A percentile compares a stretch with the other conserved stretches of the same genome.
Evolutionary conservation across 768 basidiomycete species (phyloP).

Genomic region (Lactarius hengduanensis): DNA sequence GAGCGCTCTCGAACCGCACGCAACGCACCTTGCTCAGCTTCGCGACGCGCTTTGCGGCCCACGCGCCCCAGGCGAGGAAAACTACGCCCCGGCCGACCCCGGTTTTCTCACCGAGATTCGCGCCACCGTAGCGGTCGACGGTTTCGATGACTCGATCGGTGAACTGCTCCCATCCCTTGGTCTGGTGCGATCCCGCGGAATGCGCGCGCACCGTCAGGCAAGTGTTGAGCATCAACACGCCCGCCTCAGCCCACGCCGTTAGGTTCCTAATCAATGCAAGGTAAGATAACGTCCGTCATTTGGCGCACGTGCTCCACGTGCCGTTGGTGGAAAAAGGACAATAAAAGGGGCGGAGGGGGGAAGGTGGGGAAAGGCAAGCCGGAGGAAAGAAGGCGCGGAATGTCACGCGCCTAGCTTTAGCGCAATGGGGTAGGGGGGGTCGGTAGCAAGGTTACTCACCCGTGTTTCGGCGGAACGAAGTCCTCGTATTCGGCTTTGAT

Average conservation of each 20-base stretch:
- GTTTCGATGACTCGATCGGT: slow-evolving; percentile 79
- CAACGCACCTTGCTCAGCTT: slow-evolving; percentile 66
- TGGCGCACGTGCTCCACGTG: slow-evolving; percentile 5
- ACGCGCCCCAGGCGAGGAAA: slow-evolving; percentile 90
- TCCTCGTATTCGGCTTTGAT: slow-evolving; percentile 78
- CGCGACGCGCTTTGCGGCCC: slow-evolving; percentile 80
- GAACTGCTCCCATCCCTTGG: slow-evolving; percentile 89
- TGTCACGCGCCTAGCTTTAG: slow-evolving; percentile 1
- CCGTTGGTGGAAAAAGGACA: neutral
- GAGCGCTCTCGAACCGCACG: slow-evolving; percentile 2
- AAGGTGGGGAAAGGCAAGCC: neutral
- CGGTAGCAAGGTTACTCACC: slow-evolving; percentile 50
- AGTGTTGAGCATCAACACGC: slow-evolving; percentile 92
- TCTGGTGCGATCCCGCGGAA: slow-evolving; percentile 75
- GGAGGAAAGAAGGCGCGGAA: neutral
- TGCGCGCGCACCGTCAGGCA: slow-evolving; percentile 82
- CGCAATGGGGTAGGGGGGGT: slow-evolving; percentile 1
- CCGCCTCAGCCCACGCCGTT: slow-evolving; percentile 75
- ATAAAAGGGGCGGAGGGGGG: neutral
- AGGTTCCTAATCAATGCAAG: slow-evolving; percentile 56
- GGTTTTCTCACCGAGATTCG: slow-evolving; percentile 51
- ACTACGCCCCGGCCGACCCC: slow-evolving; percentile 73
- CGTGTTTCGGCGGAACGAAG: slow-evolving; percentile 78
- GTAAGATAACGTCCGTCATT: neutral
- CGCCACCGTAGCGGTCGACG: slow-evolving; percentile 73